Percentiles rank a stretch among this genome's conserved stretches.
Conservation (phyloP, 352 stramenopile genomes). For the Phytopythium oedochilum region DNA sequence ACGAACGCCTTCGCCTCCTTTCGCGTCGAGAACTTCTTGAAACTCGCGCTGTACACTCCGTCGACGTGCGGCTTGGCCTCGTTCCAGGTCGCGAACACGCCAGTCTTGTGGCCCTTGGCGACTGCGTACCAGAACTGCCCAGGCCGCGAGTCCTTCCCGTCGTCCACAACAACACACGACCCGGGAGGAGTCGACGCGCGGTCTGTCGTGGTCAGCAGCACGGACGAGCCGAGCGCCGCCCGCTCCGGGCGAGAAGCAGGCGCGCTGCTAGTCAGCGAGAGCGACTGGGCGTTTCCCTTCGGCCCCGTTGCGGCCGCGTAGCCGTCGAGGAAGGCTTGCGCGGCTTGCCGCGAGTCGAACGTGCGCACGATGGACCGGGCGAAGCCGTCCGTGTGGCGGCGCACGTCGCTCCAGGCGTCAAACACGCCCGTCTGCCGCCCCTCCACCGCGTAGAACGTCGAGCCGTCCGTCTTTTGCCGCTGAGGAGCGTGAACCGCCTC, state of each 20-base stretch:
- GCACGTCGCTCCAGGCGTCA: conserved; percentile 9
- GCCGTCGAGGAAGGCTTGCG: conserved; percentile 17
- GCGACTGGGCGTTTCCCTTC: neutral
- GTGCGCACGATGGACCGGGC: conserved; percentile 21
- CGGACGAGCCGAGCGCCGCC: neutral
- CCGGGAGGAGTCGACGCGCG: neutral
- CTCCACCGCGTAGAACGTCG: conserved; percentile 12
- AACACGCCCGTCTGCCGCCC: conserved; percentile 13
- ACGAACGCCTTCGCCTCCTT: conserved; percentile 50
- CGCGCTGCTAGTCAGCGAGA: neutral
- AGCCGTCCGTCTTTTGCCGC: neutral
- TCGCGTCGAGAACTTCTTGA: conserved; percentile 49
- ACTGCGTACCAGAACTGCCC: conserved; percentile 41
- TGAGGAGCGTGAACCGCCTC: neutral
- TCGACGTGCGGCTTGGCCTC: conserved; percentile 54
- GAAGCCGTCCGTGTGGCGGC: conserved; percentile 15
- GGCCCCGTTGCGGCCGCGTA: conserved; percentile 7
- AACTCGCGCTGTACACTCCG: conserved; percentile 42
- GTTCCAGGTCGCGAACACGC: conserved; percentile 49
- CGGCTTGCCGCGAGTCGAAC: conserved; percentile 19
- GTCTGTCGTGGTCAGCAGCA: neutral
- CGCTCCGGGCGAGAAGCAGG: neutral
- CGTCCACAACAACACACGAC: conserved; percentile 1
- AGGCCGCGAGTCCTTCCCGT: neutral
- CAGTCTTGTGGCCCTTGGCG: conserved; percentile 39